Conservation (phyloP, 2,329 filamentous ascomycete species). For the Apiospora rasikravindrae region DNA sequence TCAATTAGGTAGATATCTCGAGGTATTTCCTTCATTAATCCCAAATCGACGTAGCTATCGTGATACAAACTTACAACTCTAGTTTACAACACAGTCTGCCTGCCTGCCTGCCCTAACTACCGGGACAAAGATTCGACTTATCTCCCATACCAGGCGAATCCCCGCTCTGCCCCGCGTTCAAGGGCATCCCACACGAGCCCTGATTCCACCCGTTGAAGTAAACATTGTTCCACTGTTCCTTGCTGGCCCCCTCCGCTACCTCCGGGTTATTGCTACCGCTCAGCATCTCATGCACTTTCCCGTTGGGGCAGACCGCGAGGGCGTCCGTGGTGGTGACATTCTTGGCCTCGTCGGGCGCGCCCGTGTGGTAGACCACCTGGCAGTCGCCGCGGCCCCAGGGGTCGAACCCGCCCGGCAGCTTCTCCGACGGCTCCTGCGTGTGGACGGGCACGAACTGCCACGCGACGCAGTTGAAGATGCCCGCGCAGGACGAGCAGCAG, state of each 20-base stretch:
- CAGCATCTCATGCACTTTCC: conserved; percentile 25
- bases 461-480: conserved; percentile 38
- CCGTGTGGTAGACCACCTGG: conserved; percentile 35
- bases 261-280: conserved; percentile 23
- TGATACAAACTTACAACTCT: neutral
- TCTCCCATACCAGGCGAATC: conserved; percentile 33
- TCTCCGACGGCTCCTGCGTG: conserved; percentile 27
- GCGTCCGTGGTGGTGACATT: conserved; percentile 19
- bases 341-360: conserved; percentile 21
- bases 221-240: conserved; percentile 29
- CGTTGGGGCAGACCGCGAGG: conserved; percentile 31
- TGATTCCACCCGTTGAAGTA: conserved; percentile 41
- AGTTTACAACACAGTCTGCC: neutral
- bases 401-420: conserved; percentile 37
- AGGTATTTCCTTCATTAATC: neutral
- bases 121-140: conserved; percentile 25
- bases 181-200: conserved; percentile 34
- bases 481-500: conserved; percentile 37
- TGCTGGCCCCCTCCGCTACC: conserved; percentile 22
- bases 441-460: conserved; percentile 37
- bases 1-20: neutral
- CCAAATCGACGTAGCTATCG: neutral
- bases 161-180: conserved; percentile 28
- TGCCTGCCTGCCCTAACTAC: neutral
- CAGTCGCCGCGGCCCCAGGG: conserved; percentile 38